Percentiles rank a stretch among this genome's conserved stretches.
phyloP scores from a whole-genome alignment of 257 asterid species.

The Solanum bukasovii region DNA sequence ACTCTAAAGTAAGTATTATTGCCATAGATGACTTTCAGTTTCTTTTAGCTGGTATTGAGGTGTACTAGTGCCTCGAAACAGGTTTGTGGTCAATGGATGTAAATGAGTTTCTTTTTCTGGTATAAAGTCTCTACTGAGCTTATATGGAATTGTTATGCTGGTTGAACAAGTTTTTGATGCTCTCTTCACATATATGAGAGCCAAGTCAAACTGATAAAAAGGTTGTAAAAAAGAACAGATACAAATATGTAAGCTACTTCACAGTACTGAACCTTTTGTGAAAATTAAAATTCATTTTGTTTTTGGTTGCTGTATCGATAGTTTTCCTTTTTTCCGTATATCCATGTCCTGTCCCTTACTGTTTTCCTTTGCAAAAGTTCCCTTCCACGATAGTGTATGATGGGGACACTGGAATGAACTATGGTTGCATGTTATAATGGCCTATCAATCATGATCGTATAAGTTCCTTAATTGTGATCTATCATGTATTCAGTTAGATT shows the following conservation, averaged over 20 bases:
- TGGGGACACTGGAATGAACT: background rate
- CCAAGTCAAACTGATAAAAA: background rate
- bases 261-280: background rate
- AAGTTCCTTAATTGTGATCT: background rate
- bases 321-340: background rate
- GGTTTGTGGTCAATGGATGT: background rate
- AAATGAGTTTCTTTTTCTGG: background rate
- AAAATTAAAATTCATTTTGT: background rate
- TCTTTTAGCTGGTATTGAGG: background rate
- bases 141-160: background rate
- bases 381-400: background rate
- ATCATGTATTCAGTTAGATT: background rate
- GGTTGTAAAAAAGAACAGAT: background rate
- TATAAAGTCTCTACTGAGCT: background rate
- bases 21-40: background rate
- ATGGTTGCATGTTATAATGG: background rate
- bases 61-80: background rate
- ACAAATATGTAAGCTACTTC: background rate
- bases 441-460: background rate
- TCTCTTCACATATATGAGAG: background rate
- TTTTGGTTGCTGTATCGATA: background rate
- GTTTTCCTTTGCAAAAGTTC: background rate
- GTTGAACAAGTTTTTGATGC: background rate
- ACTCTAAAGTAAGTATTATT: background rate
- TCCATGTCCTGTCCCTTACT: background rate